A percentile compares a stretch with the other conserved stretches of the same genome.
These are phyloP conservation scores for Mycena venus DNA, from an alignment of 768 basidiomycete genomes.

Conservation along the genomic window DNA sequence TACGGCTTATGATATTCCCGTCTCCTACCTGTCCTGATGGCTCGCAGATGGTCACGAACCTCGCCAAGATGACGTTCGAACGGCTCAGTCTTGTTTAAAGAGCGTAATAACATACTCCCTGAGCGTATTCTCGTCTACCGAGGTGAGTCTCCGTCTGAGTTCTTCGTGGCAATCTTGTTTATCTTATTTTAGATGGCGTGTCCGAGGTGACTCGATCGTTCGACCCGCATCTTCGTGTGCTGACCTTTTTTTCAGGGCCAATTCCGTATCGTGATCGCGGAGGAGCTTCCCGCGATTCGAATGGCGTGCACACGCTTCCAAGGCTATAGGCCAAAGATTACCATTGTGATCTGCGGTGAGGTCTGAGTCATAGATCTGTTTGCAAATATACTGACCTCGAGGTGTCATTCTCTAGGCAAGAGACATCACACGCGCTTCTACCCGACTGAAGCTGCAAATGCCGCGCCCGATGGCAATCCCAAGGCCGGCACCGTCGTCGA, in stretches of 20 bases:
- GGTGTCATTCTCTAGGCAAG: constrained; percentile 52
- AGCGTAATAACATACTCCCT: constrained; percentile 64
- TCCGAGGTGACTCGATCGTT: constrained; percentile 72
- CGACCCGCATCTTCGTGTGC: background rate
- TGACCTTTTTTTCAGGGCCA: constrained; percentile 71
- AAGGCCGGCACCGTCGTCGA: constrained; percentile 87
- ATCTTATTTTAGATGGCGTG: constrained; percentile 68
- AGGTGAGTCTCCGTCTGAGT: background rate
- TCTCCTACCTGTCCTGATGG: background rate
- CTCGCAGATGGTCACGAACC: constrained; percentile 80
- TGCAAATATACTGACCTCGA: background rate
- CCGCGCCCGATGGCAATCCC: constrained; percentile 79
- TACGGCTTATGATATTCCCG: too few species aligned
- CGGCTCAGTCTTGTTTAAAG: constrained; percentile 69
- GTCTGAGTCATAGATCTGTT: background rate
- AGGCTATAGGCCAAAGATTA: constrained; percentile 67
- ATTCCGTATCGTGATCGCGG: constrained; percentile 70
- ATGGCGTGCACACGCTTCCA: constrained; percentile 66
- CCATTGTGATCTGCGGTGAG: constrained; percentile 58
- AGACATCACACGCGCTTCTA: constrained; percentile 74
- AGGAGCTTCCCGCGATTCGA: constrained; percentile 77
- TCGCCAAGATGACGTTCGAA: constrained; percentile 75
- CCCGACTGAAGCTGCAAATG: constrained; percentile 64
- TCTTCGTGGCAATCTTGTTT: background rate
- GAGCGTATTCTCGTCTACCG: constrained; percentile 80